Base-by-base conservation (phyloP, 108 stramenopile species). In the Seminavis robusta region DNA sequence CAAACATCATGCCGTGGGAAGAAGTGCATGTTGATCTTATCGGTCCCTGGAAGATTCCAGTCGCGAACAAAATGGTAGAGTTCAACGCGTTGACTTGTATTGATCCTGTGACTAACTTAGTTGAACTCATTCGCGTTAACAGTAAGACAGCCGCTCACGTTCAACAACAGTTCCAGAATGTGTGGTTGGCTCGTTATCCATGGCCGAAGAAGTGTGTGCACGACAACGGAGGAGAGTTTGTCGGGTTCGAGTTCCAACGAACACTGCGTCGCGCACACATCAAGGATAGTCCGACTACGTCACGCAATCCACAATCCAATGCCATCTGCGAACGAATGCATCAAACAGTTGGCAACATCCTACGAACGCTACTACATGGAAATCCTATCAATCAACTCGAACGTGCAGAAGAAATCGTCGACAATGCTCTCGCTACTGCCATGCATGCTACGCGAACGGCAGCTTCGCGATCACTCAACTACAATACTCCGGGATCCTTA, bases 171-270 rank as follows among this genome's bases (percentile, higher is more conserved):
- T 69, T 78, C 33, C 52, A 39, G 1, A 67, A 73, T 49, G 25
- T 24, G n/a, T 79, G 77, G 77, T 37, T 79, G 3, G 37, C 53
- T 21, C 30, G 73, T 26, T 79, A 79, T 67, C 73, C 77, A 13
- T 27, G 42, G 15, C 77, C 73, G 30, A 0, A 46, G 0, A 20
- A 50, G 23, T 34, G 39, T 29, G 37, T 59, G 0, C 58, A 75
- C 50, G 70, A 80, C 49, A 70, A 70, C 33, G 77, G 68, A 8
- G 38, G n/a, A 5, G 63, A 76, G 53, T 80, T 80, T 39, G 45
- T 47, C 7, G 71, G 76, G 15, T 34, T 21, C 1, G 57, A 57
- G 11, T 77, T 77, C 21, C 62, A 69, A 47, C 11, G 39, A 47
- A n/a, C n/a, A n/a, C n/a, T n/a, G n/a, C n/a, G n/a, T n/a, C n/a